Evolutionary conservation across 352 stramenopile genomes (phyloP).

Genomic region (Pythium guiyangense): DNA sequence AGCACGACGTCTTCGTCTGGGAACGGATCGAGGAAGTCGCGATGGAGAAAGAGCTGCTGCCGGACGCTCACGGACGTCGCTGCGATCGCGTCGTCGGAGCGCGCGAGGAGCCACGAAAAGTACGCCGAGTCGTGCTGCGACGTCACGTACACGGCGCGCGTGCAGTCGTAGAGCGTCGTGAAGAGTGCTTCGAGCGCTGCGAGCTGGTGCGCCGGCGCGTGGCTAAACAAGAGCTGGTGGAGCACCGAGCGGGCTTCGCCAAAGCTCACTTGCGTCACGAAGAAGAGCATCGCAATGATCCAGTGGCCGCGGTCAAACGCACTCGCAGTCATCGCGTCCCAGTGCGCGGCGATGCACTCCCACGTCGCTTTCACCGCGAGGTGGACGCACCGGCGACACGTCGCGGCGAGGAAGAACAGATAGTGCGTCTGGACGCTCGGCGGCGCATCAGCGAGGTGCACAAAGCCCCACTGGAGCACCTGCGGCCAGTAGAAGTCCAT

Average conservation of each 20-base stretch:
- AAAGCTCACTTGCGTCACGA: constrained; percentile 58
- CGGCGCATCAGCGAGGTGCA: constrained; percentile 35
- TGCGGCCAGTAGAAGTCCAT: constrained; percentile 72
- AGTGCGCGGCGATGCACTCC: constrained; percentile 62
- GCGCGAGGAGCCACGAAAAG: constrained; percentile 48
- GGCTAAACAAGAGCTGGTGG: constrained; percentile 36
- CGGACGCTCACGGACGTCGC: constrained; percentile 23
- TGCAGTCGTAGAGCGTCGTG: constrained; percentile 33
- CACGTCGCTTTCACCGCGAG: constrained; percentile 55
- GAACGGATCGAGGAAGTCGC: constrained; percentile 49
- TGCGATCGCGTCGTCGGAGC: constrained; percentile 42
- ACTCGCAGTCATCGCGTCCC: constrained; percentile 44
- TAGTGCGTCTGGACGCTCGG: constrained; percentile 60
- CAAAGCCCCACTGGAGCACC: constrained; percentile 62
- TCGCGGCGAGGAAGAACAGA: constrained; percentile 54
- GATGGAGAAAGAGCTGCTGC: constrained; percentile 18
- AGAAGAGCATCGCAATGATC: constrained; percentile 61
- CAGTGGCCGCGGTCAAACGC: constrained; percentile 36
- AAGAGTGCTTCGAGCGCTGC: constrained; percentile 34
- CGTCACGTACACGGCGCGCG: constrained; percentile 25
- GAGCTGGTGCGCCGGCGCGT: constrained; percentile 35
- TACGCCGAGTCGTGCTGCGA: constrained; percentile 41
- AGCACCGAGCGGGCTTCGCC: constrained; percentile 37
- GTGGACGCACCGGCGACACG: constrained; percentile 43
- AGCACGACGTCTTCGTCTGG: constrained; percentile 23